Base-by-base conservation (phyloP, 768 basidiomycete genomes). In the Xerocomellus amylosporus region DNA sequence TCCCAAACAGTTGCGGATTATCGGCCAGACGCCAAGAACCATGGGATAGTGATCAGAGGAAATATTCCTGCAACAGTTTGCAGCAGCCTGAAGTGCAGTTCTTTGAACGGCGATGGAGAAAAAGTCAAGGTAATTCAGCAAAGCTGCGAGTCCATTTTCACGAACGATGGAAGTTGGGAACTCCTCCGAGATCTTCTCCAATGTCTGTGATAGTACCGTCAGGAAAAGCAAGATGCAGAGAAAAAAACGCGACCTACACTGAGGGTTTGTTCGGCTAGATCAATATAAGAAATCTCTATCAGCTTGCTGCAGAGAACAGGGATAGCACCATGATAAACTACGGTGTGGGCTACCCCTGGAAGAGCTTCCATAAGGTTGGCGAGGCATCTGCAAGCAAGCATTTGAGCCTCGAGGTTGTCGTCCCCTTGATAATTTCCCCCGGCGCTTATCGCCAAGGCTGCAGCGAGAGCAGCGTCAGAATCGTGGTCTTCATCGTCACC, bases 311-410 rank as follows among this genome's bases (percentile, higher is more conserved):
- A 98, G 44, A 99, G 80, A 31, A 96, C 93, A 17, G 94, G 94
- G 54, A 99, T 95, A 17, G 96, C 97, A n/a, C 96, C 96, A 64
- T 96, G 91, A 70, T 97, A 92, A 37, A 98, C 96, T 62, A 99
- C 87, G 42, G 93, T 94, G 67, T 98, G 94, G n/a, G 93, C 93
- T 39, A 93, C 89, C 24, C 95, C 94, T 17, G 97, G 97, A 20
- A 98, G 79, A n/a, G 94, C 96, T 71, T 98, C 97, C 93, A 98
- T 95, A 51, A 99, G 79, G 70, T 99, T 98, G 45, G 95, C 96
- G 49, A 99, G 78, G 69, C 97, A 99, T 58, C 97, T 81, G 72
- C 95, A 98, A 28, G 97, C 97, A 44, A 98, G 81, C 46, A 98
- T 86, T 72, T 98, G 95, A 49, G 93, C 93, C 74, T 98, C 95